Conservation (phyloP, 352 stramenopile genomes). For the Phytophthora macrochlamydospora region DNA sequence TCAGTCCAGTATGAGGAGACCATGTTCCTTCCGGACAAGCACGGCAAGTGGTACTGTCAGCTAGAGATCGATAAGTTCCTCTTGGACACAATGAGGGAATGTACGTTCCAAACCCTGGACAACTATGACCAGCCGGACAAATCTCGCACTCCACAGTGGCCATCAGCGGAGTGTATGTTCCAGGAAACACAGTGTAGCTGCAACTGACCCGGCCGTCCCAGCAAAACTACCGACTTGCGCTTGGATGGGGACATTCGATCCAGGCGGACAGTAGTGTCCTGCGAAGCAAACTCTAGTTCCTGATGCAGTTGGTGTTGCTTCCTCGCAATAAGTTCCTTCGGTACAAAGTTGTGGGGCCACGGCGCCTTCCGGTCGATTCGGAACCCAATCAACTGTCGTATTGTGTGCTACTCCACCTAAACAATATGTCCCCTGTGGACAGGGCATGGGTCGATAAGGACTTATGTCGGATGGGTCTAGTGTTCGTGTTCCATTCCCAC, state of each 20-base stretch:
- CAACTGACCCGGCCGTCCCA: constrained; percentile 86
- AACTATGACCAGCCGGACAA: constrained; percentile 95
- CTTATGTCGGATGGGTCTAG: constrained; percentile 86
- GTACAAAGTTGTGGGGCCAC: constrained; percentile 92
- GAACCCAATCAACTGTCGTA: constrained; percentile 92
- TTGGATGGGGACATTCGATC: constrained; percentile 85
- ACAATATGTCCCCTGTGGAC: constrained; percentile 94
- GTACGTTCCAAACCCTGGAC: constrained; percentile 95
- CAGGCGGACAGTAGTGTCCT: constrained; percentile 96
- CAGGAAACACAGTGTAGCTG: constrained; percentile 95
- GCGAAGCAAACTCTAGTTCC: constrained; percentile 91
- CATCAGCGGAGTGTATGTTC: constrained; percentile 94
- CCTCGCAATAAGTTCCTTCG: constrained; percentile 95
- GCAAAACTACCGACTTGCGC: constrained; percentile 94
- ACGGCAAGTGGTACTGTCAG: constrained; percentile 95
- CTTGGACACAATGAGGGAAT: constrained; percentile 93
- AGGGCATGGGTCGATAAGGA: constrained; percentile 84
- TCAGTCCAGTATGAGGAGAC: constrained; percentile 90
- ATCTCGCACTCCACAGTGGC: constrained; percentile 88
- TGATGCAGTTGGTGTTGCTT: constrained; percentile 74
- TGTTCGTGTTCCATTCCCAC: constrained; percentile 91
- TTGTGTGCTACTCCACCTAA: constrained; percentile 94
- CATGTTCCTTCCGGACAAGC: constrained; percentile 95
- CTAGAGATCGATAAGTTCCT: constrained; percentile 94
- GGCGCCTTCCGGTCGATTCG: constrained; percentile 77